These are phyloP conservation scores for Rubroboletus satanas DNA, from an alignment of 768 basidiomycete species.

Conservation along the genomic window DNA sequence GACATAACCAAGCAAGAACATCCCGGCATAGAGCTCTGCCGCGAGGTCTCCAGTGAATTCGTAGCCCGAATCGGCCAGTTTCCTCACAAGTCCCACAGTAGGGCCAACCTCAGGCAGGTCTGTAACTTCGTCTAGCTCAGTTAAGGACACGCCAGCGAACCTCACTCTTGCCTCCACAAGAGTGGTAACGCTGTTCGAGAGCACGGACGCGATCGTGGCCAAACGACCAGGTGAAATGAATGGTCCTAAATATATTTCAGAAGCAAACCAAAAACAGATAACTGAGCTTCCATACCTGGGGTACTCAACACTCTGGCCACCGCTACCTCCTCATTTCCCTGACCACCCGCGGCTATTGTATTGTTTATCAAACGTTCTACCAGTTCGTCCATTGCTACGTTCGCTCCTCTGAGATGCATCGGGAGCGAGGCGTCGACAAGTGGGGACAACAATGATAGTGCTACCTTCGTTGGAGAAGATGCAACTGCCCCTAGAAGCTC, in stretches of 20 bases:
- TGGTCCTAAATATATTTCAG: slow-evolving; percentile 10
- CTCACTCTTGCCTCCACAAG: slow-evolving; percentile 15
- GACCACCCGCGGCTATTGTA: not conserved
- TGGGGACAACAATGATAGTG: slow-evolving; percentile 43
- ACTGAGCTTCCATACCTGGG: slow-evolving; percentile 13
- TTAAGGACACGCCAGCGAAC: slow-evolving; percentile 8
- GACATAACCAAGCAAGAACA: slow-evolving; percentile 24
- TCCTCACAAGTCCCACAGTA: slow-evolving; percentile 11
- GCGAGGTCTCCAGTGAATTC: slow-evolving; percentile 18
- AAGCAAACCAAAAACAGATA: not conserved
- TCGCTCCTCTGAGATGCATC: slow-evolving; percentile 41
- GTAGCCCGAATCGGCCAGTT: slow-evolving; percentile 17
- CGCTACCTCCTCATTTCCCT: not conserved
- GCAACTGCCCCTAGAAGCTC: slow-evolving; percentile 43
- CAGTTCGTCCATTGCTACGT: slow-evolving; percentile 43
- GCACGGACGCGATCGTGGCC: slow-evolving; percentile 10
- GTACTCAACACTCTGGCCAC: slow-evolving; percentile 12
- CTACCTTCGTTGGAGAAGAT: slow-evolving; percentile 21
- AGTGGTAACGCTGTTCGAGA: slow-evolving; percentile 13
- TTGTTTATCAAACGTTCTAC: slow-evolving; percentile 25
- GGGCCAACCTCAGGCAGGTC: not conserved
- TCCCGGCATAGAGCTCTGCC: slow-evolving; percentile 17
- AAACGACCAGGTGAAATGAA: slow-evolving; percentile 23
- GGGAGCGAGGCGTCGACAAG: slow-evolving; percentile 40
- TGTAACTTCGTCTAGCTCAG: not conserved